Conservation (phyloP, 805 yeast species). For the Scheffersomyces amazonensis region DNA sequence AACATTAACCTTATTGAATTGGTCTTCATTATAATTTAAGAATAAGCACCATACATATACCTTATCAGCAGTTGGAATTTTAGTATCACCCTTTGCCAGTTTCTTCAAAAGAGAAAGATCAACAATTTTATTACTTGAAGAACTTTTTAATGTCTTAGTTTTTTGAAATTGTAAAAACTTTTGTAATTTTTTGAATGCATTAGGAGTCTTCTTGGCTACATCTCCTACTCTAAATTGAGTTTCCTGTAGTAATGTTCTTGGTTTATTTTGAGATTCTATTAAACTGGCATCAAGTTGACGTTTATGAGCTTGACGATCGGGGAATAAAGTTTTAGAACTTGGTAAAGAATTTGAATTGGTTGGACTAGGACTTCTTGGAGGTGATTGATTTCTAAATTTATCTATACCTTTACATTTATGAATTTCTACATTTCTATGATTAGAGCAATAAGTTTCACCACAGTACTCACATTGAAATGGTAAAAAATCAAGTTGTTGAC, state of each 20-base stretch:
- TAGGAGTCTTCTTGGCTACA: slow-evolving; percentile 14
- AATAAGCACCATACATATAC: slow-evolving; percentile 48
- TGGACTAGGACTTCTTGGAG: not conserved
- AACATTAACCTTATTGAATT: slow-evolving; percentile 18
- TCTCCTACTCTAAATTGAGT: slow-evolving; percentile 26
- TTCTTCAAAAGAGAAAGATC: slow-evolving; percentile 39
- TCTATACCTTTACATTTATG: slow-evolving; percentile 28
- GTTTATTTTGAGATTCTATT: slow-evolving; percentile 11
- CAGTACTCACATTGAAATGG: slow-evolving; percentile 57
- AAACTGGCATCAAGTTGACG: slow-evolving; percentile 27
- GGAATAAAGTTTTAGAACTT: slow-evolving; percentile 48
- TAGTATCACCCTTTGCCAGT: slow-evolving; percentile 51
- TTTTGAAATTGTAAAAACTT: slow-evolving; percentile 26
- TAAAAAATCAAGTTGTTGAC: slow-evolving; percentile 54
- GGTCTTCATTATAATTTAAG: slow-evolving; percentile 15
- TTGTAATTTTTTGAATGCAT: slow-evolving; percentile 24
- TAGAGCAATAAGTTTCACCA: slow-evolving; percentile 43
- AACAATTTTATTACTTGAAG: slow-evolving; percentile 12
- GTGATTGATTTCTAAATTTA: slow-evolving; percentile 3
- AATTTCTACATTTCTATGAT: slow-evolving; percentile 40
- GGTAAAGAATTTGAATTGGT: slow-evolving; percentile 15
- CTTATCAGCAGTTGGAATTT: slow-evolving; percentile 41
- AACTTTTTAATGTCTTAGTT: slow-evolving; percentile 6
- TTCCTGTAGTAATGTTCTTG: slow-evolving; percentile 22
- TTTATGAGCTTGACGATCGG: slow-evolving; percentile 45